These are phyloP conservation scores for Selenicereus undatus DNA, from an alignment of 148 eudicot genomes.

Conservation along the genomic window DNA sequence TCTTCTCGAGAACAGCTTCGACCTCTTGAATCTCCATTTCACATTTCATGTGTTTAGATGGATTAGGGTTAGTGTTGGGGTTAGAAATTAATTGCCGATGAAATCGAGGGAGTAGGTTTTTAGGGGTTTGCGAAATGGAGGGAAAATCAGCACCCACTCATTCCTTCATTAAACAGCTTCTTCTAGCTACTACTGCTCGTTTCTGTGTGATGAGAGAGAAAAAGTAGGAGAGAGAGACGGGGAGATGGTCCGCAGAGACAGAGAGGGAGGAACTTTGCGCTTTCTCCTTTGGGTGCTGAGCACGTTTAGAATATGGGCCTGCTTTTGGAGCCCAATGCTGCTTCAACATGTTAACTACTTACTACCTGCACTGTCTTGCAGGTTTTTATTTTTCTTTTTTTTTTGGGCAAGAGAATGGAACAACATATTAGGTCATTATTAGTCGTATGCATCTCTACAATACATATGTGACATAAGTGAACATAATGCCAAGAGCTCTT, in stretches of 20 bases:
- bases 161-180: neutral
- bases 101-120: neutral
- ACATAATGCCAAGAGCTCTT: no score
- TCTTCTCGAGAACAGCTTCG: slow-evolving; percentile 68
- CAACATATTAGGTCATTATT: no score
- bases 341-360: neutral
- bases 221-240: neutral
- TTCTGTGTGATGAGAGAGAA: neutral
- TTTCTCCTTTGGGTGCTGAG: neutral
- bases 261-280: neutral
- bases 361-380: no score
- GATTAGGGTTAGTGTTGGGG: neutral
- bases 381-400: no score
- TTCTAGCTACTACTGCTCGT: neutral
- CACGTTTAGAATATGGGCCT: slow-evolving; percentile 30
- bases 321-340: neutral
- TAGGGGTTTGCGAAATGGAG: neutral
- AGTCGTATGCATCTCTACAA: no score
- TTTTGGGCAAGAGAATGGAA: no score
- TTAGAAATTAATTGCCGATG: neutral
- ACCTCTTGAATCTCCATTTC: slow-evolving; percentile 67
- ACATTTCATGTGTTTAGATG: slow-evolving; percentile 35
- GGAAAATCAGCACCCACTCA: neutral
- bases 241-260: neutral
- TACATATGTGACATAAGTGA: no score